Evolutionary conservation across 2,329 filamentous ascomycete species (phyloP).

Genomic region (Alternaria metachromatica): DNA sequence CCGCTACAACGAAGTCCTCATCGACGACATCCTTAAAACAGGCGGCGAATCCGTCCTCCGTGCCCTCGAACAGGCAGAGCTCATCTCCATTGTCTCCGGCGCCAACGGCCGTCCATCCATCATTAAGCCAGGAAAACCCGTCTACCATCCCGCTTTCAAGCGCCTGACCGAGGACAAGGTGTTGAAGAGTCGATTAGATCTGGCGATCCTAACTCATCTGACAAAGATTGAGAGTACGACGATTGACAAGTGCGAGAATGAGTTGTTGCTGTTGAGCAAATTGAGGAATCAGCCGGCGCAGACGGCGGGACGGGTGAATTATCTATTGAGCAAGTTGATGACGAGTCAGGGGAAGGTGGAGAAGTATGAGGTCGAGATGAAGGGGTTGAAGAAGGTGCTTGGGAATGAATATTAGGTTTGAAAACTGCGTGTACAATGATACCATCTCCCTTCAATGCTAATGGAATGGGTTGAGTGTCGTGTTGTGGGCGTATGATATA

Average conservation of each 20-base stretch:
- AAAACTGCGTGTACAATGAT: background rate
- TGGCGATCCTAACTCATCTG: slow-evolving; percentile 72
- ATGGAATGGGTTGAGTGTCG: too few relatives aligned
- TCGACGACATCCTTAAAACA: slow-evolving; percentile 75
- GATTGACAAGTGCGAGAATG: slow-evolving; percentile 80
- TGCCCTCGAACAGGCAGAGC: slow-evolving; percentile 81
- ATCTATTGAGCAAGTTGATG: slow-evolving; percentile 75
- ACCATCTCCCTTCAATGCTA: slow-evolving; percentile 1
- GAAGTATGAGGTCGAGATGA: slow-evolving; percentile 75
- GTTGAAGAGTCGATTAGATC: slow-evolving; percentile 70
- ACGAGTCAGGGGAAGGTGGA: slow-evolving; percentile 77
- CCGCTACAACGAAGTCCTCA: slow-evolving; percentile 84
- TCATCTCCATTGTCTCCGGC: slow-evolving; percentile 76
- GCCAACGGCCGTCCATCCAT: slow-evolving; percentile 77
- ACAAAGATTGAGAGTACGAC: slow-evolving; percentile 74
- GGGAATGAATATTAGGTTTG: slow-evolving; percentile 53
- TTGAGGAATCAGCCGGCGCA: slow-evolving; percentile 75
- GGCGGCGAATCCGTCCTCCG: slow-evolving; percentile 79
- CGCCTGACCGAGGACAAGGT: slow-evolving; percentile 74
- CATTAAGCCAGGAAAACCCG: slow-evolving; percentile 82
- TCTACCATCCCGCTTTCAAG: slow-evolving; percentile 84
- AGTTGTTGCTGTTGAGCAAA: slow-evolving; percentile 73
- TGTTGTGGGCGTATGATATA: too few relatives aligned
- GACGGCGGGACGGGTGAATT: slow-evolving; percentile 70
- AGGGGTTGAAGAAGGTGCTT: slow-evolving; percentile 73